A percentile compares a stretch with the other conserved stretches of the same genome.
Conservation (phyloP, 805 yeast genomes). For the Dipodascus albidus region DNA sequence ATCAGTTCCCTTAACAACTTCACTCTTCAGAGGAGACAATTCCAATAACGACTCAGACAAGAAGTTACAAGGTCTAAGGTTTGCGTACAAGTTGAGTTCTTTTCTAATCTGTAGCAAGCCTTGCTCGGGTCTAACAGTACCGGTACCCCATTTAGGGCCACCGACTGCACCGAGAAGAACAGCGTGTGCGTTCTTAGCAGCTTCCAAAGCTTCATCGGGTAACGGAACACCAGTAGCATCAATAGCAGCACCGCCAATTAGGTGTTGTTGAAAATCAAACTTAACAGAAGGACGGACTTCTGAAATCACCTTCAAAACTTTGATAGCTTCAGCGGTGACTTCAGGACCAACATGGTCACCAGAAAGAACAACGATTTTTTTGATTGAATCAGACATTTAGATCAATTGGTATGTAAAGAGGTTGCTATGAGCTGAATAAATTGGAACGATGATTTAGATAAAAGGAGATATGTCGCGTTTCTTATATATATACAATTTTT, state of each 20-base stretch:
- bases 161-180: constrained; percentile 98
- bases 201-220: constrained; percentile 71
- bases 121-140: constrained; percentile 92
- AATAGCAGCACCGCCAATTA: constrained; percentile 97
- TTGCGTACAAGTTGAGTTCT: constrained; percentile 88
- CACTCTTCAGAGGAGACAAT: constrained; percentile 78
- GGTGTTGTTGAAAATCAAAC: constrained; percentile 70
- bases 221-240: constrained; percentile 93
- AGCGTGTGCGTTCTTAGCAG: constrained; percentile 83
- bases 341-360: constrained; percentile 98
- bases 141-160: constrained; percentile 99
- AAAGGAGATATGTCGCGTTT: too few relatives aligned
- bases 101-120: constrained; percentile 91
- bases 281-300: constrained; percentile 41
- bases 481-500: neutral
- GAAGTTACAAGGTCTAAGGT: constrained; percentile 93
- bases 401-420: neutral
- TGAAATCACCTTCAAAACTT: constrained; percentile 74
- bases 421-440: neutral
- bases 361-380: constrained; percentile 77
- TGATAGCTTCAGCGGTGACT: constrained; percentile 79
- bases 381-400: constrained; percentile 19
- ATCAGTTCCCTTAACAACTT: constrained; percentile 81
- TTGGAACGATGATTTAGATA: too few relatives aligned
- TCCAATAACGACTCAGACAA: constrained; percentile 74